Base-by-base conservation (phyloP, 345 rosid genomes). In the Sisymbrium irio region DNA sequence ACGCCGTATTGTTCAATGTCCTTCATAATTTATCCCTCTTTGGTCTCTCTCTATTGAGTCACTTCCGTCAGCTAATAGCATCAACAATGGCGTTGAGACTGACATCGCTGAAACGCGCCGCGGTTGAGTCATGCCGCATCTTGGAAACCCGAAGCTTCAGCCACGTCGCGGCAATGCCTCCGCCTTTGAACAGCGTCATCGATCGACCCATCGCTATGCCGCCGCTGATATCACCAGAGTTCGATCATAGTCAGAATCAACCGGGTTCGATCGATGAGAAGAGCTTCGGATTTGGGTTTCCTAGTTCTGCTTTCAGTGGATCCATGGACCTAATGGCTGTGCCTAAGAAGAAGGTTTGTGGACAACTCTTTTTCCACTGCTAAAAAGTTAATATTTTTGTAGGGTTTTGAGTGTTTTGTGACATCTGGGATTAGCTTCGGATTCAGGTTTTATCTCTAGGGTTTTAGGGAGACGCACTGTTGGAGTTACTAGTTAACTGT, bases 251-350 rank as follows among this genome's bases (percentile, higher is more conserved):
- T 50, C 78, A 54, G 66, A 73, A 36, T 67, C 80, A 49, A 56
- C 69, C 72, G 5, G 83, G 83, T 53, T 32, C 9, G 20, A 77
- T 51, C 25, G 69, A 74, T 25, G 44, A 53, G 37, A 73, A 76
- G 41, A 62, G 53, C 49, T 59, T 72, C 4, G 83, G 78, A 17
- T 69, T 75, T 15, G 87, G 86, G 54, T 45, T 80, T 28, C 89
- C 87, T 1, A 70, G 63, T 75, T 90, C 82, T 66, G 61, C 72
- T 1, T 71, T 80, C 15, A 82, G 69, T 56, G 91, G 93, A 60
- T 75, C 86, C 66, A 82, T 93, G 94, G 98, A 93, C 66, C 87
- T 93, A 49, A 93, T 93, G 98, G 96, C 96, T 64, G 97, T 87
- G n/a, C 98, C 97, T 17, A 93, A 85, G 73, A 87, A 67, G 76